A percentile compares a stretch with the other conserved stretches of the same genome.
Evolutionary conservation across 352 stramenopile genomes (phyloP).

Genomic region (Phytopythium helicoides): DNA sequence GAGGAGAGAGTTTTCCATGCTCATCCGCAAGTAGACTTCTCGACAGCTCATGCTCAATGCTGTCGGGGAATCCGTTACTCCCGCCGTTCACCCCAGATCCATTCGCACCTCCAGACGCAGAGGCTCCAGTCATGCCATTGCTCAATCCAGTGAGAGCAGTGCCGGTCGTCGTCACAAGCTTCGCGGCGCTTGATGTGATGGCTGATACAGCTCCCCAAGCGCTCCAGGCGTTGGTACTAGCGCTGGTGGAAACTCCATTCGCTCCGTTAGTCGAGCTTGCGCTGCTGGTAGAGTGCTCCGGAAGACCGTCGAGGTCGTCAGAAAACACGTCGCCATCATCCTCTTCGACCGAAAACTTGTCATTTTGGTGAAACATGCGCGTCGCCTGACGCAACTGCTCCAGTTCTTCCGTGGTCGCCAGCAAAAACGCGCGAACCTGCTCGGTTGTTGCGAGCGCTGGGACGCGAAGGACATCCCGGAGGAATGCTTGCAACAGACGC

Average conservation of each 20-base stretch:
- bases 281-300: conserved; percentile 29
- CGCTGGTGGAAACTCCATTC: conserved; percentile 10
- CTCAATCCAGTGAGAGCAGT: conserved; percentile 46
- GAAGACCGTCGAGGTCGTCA: conserved; percentile 14
- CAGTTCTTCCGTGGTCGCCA: conserved; percentile 81
- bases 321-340: conserved; percentile 46
- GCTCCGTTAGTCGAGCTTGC: conserved; percentile 12
- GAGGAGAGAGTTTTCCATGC: conserved; percentile 13
- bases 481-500: conserved; percentile 72
- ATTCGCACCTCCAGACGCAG: conserved; percentile 8
- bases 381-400: conserved; percentile 62
- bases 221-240: conserved; percentile 44
- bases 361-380: conserved; percentile 26
- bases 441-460: conserved; percentile 65
- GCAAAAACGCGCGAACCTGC: conserved; percentile 66
- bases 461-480: conserved; percentile 69
- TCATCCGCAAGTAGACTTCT: conserved; percentile 40
- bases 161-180: conserved; percentile 71
- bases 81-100: conserved; percentile 11
- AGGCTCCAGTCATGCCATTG: conserved; percentile 4
- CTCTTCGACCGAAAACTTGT: conserved; percentile 15
- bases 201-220: conserved; percentile 71
- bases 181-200: conserved; percentile 69
- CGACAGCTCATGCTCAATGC: conserved; percentile 41
- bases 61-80: conserved; percentile 4